These are phyloP conservation scores for Yamadazyma epiphylla DNA, from an alignment of 1,139 yeast species.

Conservation along the genomic window DNA sequence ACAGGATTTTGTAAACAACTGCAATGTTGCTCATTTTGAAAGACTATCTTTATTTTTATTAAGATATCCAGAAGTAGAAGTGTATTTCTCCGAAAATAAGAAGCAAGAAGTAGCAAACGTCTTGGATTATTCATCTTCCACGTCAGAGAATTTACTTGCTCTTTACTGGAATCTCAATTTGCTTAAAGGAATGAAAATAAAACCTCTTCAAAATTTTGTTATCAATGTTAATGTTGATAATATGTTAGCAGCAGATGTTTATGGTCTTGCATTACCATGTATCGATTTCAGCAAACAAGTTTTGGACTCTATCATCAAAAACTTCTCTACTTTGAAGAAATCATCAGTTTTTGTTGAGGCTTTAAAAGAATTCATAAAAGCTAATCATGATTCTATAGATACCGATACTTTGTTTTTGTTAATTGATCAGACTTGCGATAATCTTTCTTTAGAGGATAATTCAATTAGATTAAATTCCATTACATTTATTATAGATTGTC, in stretches of 20 bases:
- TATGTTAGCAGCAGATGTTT: conserved; percentile 9
- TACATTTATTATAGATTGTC: conserved; percentile 31
- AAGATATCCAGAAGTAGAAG: conserved; percentile 6
- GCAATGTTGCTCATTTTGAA: conserved; percentile 11
- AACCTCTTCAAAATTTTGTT: conserved; percentile 3
- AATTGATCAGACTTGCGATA: conserved; percentile 16
- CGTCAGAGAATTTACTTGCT: conserved; percentile 6
- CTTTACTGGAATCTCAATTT: conserved; percentile 13
- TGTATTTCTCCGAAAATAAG: conserved; percentile 1
- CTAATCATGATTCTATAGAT: not conserved
- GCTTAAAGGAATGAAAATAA: conserved; percentile 3
- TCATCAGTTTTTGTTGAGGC: conserved; percentile 20
- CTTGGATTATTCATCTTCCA: not conserved
- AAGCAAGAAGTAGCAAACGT: not conserved
- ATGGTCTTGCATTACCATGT: conserved; percentile 9
- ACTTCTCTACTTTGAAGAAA: conserved; percentile 14
- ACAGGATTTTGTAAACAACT: conserved; percentile 45
- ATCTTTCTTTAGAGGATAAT: conserved; percentile 44
- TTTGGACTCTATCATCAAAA: not conserved
- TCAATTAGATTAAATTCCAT: conserved; percentile 46
- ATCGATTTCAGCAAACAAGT: conserved; percentile 1
- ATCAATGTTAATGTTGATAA: conserved; percentile 3
- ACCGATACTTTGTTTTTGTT: too few species aligned
- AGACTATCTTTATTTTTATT: conserved; percentile 10
- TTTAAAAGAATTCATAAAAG: conserved; percentile 13